phyloP scores from a whole-genome alignment of 2,329 filamentous ascomycete genomes.

The Sporothrix sp. region DNA sequence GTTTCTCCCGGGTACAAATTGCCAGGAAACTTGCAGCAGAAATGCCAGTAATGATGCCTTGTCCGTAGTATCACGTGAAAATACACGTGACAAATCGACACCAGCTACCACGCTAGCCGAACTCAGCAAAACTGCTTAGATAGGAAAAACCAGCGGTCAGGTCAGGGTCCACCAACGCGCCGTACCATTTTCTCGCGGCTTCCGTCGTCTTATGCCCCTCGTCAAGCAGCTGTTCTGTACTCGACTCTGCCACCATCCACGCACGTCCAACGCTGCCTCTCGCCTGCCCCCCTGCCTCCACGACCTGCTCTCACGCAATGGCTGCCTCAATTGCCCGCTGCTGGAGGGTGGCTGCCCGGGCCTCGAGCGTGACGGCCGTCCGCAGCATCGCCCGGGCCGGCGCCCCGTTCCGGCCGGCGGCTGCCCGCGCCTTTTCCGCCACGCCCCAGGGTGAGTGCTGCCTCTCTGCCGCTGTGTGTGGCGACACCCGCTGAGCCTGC shows the following conservation, averaged over 20 bases:
- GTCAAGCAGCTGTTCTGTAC: too few relatives aligned
- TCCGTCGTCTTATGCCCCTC: neutral
- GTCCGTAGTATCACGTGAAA: too few relatives aligned
- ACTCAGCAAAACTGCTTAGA: slow-evolving; percentile 10
- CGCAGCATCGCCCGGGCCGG: slow-evolving; percentile 25
- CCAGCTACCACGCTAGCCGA: neutral
- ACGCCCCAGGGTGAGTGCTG: slow-evolving; percentile 33
- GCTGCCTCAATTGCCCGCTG: slow-evolving; percentile 50
- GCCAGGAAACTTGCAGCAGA: too few relatives aligned
- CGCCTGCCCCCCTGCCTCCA: neutral
- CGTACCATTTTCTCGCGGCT: neutral
- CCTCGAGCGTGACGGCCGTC: slow-evolving; percentile 34
- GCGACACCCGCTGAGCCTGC: too few relatives aligned
- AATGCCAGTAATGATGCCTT: too few relatives aligned
- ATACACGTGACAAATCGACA: too few relatives aligned
- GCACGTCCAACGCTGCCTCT: neutral
- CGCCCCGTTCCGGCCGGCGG: slow-evolving; percentile 26
- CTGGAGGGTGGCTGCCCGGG: slow-evolving; percentile 38
- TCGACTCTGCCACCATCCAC: neutral
- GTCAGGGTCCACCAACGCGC: neutral
- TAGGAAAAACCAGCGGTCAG: slow-evolving; percentile 8
- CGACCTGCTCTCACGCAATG: slow-evolving; percentile 32
- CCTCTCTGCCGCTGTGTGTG: too few relatives aligned
- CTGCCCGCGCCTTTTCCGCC: slow-evolving; percentile 37
- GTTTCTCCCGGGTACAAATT: too few relatives aligned